Conservation (phyloP, 2,329 filamentous ascomycete genomes). For the Zelopaecilomyces penicillatus region DNA sequence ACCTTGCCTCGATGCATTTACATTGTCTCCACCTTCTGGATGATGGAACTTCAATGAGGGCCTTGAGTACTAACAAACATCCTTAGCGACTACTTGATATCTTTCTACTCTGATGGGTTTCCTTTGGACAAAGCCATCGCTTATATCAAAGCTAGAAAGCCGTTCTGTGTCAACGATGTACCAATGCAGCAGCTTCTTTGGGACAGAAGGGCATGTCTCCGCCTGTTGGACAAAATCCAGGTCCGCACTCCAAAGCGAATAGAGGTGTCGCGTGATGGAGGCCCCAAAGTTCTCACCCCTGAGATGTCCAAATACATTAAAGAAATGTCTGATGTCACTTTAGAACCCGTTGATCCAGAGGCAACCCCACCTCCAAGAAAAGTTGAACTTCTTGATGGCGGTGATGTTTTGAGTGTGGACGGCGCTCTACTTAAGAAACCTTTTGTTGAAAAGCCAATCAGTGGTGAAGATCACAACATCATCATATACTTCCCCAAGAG, state of each 20-base stretch:
- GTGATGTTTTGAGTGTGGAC: conserved; percentile 81
- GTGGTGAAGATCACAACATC: conserved; percentile 97
- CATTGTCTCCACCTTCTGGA: too few species aligned
- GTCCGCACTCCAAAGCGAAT: conserved; percentile 83
- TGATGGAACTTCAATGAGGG: not conserved
- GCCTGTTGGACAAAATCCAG: conserved; percentile 77
- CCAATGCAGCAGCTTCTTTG: conserved; percentile 96
- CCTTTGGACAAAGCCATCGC: conserved; percentile 94
- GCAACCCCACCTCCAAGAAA: conserved; percentile 56
- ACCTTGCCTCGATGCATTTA: not conserved
- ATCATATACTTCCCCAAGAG: conserved; percentile 92
- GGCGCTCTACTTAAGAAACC: conserved; percentile 76
- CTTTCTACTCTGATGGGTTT: conserved; percentile 97
- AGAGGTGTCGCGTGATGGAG: conserved; percentile 89
- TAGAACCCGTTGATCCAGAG: conserved; percentile 61
- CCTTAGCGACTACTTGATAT: conserved; percentile 78
- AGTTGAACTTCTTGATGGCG: conserved; percentile 82
- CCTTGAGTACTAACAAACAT: conserved; percentile 12
- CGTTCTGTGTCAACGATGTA: conserved; percentile 95
- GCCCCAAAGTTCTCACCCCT: conserved; percentile 66
- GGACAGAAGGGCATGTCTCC: conserved; percentile 86
- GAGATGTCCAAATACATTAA: conserved; percentile 76
- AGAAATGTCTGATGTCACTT: conserved; percentile 66
- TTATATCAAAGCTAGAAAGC: conserved; percentile 86
- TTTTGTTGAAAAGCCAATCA: conserved; percentile 98